Evolutionary conservation across 2,329 filamentous ascomycete genomes (phyloP).

Genomic region (Raffaelea albimanens): DNA sequence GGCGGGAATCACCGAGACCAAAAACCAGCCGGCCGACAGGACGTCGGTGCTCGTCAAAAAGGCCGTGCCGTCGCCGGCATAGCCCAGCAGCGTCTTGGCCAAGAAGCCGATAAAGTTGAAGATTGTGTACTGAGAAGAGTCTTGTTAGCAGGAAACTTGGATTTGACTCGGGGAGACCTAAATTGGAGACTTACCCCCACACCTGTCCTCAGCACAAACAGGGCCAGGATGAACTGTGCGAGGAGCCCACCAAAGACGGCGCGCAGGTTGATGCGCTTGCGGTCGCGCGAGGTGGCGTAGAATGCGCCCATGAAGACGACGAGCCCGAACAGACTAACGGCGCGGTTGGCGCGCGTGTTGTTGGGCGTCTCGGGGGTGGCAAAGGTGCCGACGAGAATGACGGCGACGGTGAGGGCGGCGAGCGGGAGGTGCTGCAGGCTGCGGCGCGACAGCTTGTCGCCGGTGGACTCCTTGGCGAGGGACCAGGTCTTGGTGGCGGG

Average conservation of each 20-base stretch:
- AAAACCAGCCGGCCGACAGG: slow-evolving; percentile 51
- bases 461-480: background rate
- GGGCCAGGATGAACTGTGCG: slow-evolving; percentile 74
- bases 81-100: slow-evolving; percentile 65
- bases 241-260: slow-evolving; percentile 85
- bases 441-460: background rate
- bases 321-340: slow-evolving; percentile 71
- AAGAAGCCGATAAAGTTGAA: slow-evolving; percentile 79
- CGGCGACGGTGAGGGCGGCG: slow-evolving; percentile 53
- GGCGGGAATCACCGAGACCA: slow-evolving; percentile 71
- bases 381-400: slow-evolving; percentile 72
- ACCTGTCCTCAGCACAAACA: slow-evolving; percentile 76
- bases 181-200: background rate
- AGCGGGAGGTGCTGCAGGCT: slow-evolving; percentile 1
- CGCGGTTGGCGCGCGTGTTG: slow-evolving; percentile 73
- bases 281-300: slow-evolving; percentile 62
- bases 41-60: slow-evolving; percentile 54
- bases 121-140: slow-evolving; percentile 49
- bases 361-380: slow-evolving; percentile 59
- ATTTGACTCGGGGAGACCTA: too few species aligned
- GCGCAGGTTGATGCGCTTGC: slow-evolving; percentile 58
- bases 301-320: slow-evolving; percentile 58
- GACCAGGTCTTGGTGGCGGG: background rate
- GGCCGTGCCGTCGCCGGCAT: slow-evolving; percentile 59
- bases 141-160: too few species aligned